These are phyloP conservation scores for Verticillium zaregamsianum DNA, from an alignment of 2,329 filamentous ascomycete genomes.

Conservation along the genomic window DNA sequence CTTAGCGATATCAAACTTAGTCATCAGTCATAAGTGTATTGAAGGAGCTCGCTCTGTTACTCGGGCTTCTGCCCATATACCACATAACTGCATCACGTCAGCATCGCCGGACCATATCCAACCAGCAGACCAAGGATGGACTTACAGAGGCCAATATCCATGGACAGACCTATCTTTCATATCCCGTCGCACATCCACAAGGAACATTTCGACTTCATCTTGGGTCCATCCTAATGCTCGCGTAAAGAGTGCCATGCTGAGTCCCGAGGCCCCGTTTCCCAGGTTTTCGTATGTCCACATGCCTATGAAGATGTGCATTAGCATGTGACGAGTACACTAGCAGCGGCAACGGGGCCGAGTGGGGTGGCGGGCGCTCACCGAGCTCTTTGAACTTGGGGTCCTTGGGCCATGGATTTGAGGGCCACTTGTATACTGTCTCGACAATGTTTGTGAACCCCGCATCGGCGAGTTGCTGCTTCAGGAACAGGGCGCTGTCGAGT, in stretches of 20 bases:
- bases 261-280: slow-evolving; percentile 25
- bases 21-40: too few relatives aligned
- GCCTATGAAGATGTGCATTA: neutral
- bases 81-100: neutral
- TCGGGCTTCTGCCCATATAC: neutral
- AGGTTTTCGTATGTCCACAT: slow-evolving; percentile 27
- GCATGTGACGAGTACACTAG: too few relatives aligned
- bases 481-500: slow-evolving; percentile 20
- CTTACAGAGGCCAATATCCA: slow-evolving; percentile 34
- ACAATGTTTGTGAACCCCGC: slow-evolving; percentile 50
- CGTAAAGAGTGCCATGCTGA: slow-evolving; percentile 32
- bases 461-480: slow-evolving; percentile 37
- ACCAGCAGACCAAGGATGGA: neutral
- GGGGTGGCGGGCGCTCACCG: slow-evolving; percentile 22
- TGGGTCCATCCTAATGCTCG: slow-evolving; percentile 26
- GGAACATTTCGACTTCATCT: slow-evolving; percentile 27
- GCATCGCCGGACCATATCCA: neutral
- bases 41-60: neutral
- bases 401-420: slow-evolving; percentile 47
- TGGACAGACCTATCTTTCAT: slow-evolving; percentile 28
- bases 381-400: slow-evolving; percentile 47
- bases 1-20: too few relatives aligned
- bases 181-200: slow-evolving; percentile 26
- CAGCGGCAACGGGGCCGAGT: too few relatives aligned
- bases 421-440: slow-evolving; percentile 44